These are phyloP conservation scores for Limnanthes douglasii DNA, from an alignment of 345 rosid species.

Conservation along the genomic window DNA sequence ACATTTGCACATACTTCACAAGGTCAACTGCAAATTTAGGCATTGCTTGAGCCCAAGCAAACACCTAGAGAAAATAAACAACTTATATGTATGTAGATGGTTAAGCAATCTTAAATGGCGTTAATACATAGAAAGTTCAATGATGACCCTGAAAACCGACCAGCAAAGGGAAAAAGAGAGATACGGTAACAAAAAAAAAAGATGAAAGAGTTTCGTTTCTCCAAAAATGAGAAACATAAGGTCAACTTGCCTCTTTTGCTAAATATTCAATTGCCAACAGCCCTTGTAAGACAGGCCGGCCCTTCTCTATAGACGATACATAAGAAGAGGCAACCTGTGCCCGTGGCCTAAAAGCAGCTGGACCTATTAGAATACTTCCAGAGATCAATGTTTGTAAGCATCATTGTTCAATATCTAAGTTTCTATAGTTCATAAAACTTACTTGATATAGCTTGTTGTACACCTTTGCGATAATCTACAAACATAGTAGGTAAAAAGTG, in stretches of 20 bases:
- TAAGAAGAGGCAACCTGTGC: constrained; percentile 48
- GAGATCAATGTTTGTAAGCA: constrained; percentile 5
- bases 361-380: constrained; percentile 39
- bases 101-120: too few species aligned
- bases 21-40: constrained; percentile 94
- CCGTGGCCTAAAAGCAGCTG: constrained; percentile 96
- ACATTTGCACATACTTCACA: constrained; percentile 86
- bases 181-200: neutral
- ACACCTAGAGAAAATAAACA: constrained; percentile 36
- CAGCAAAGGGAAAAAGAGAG: neutral
- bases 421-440: constrained; percentile 22
- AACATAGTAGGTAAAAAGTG: constrained; percentile 95
- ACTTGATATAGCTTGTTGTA: constrained; percentile 99
- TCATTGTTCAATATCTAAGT: constrained; percentile 8
- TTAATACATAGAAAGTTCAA: too few species aligned
- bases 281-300: constrained; percentile 95
- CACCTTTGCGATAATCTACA: constrained; percentile 94
- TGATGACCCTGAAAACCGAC: too few species aligned
- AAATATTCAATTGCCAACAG: constrained; percentile 92
- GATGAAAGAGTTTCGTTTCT: neutral
- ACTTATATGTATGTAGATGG: too few species aligned
- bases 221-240: constrained; percentile 6
- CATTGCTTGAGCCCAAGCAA: constrained; percentile 99
- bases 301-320: constrained; percentile 69
- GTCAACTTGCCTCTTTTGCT: constrained; percentile 74